Base-by-base conservation (phyloP, 768 basidiomycete genomes). In the Boletales sp. region DNA sequence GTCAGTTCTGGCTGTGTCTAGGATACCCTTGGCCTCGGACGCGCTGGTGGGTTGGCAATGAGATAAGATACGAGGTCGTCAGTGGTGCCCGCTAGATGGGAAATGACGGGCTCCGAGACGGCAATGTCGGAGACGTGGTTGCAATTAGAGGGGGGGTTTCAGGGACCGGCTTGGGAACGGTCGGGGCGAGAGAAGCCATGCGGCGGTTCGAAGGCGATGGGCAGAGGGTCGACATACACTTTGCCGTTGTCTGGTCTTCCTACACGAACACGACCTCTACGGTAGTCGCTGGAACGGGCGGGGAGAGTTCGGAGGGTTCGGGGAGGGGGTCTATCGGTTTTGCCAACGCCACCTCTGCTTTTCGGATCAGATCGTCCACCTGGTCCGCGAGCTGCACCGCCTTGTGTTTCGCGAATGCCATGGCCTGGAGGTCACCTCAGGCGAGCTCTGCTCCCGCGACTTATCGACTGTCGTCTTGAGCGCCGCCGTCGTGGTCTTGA, bases 171-270 rank as follows among this genome's bases (percentile, higher is more conserved):
- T 70, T 70, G n/a, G 65, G 81, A 28, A 78, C 70, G 17, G 82
- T 72, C 56, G 12, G 88, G 83, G 21, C 21, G 21, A 21, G 21
- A 21, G 21, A 21, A 21, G 21, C 21, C 21, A 19, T 91, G 91
- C 32, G 95, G 94, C 10, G 88, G 91, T 67, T 97, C 94, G 65
- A 90, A 91, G 13, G 94, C 95, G 44, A 99, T 70, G n/a, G 95
- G 96, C 19, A 99, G 75, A 7, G 87, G 85, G 21, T 2, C 21
- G 21, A 72, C 69, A 62, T 95, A 95, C 7, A 64, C 46, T 39
- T 72, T 71, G 30, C 36, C 3, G 8, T 71, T 70, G 54, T 49
- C 46, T 43, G 63, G 54, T 13, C 54, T 21, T 63, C 66, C 3
- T 58, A 47, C 45, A 62, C 49, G 19, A 64, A 53, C 21, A 21